These are phyloP conservation scores for Protea cynaroides DNA, from an alignment of 164 flowering plant genomes.

Conservation along the genomic window DNA sequence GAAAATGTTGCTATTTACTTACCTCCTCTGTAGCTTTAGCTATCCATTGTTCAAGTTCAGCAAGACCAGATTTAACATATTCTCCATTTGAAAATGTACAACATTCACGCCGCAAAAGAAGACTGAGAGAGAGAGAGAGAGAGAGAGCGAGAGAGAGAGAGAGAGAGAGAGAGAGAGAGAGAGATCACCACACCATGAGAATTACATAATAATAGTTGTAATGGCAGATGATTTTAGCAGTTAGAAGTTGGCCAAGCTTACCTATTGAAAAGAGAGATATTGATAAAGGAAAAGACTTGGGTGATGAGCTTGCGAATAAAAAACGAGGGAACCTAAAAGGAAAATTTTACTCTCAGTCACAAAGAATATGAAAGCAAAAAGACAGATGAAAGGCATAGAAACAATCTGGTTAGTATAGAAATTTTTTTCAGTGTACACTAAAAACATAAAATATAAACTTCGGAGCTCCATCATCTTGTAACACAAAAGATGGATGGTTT, in stretches of 20 bases:
- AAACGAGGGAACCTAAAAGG: constrained; percentile 77
- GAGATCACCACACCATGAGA: constrained; percentile 10
- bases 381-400: background rate
- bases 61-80: constrained; percentile 93
- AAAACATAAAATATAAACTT: too few relatives aligned
- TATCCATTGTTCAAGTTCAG: constrained; percentile 91
- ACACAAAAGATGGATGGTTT: too few relatives aligned
- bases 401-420: background rate
- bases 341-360: constrained; percentile 5
- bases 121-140: constrained; percentile 33
- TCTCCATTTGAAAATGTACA: constrained; percentile 97
- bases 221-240: background rate
- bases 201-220: background rate
- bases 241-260: constrained; percentile 12
- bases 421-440: too few relatives aligned
- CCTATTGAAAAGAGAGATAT: constrained; percentile 91
- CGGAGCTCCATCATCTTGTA: too few relatives aligned
- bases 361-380: constrained; percentile 2
- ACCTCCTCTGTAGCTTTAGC: constrained; percentile 81
- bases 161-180: background rate
- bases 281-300: constrained; percentile 95
- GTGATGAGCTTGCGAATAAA: constrained; percentile 87
- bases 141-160: constrained; percentile 2
- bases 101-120: constrained; percentile 90
- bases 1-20: background rate